These are phyloP conservation scores for Macrocybe sp. DNA, from an alignment of 1,284 basidiomycete species.

Conservation along the genomic window DNA sequence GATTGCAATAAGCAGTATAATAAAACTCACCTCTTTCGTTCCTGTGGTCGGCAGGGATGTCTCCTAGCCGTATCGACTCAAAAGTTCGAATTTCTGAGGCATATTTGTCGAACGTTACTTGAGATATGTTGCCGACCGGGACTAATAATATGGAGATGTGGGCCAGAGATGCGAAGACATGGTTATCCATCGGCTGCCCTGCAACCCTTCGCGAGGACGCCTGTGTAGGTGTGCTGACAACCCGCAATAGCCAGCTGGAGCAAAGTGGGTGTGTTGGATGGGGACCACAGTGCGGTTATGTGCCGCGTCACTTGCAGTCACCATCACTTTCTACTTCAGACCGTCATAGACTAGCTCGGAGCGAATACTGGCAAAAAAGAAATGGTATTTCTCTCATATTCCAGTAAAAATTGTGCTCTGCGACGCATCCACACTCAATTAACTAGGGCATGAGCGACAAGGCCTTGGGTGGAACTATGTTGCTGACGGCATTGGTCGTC, in stretches of 20 bases:
- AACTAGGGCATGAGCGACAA: conserved; percentile 77
- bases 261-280: no score
- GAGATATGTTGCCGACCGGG: conserved; percentile 69
- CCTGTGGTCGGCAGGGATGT: conserved; percentile 73
- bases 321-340: no score
- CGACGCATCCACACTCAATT: conserved; percentile 1
- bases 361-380: no score
- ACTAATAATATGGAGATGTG: conserved; percentile 74
- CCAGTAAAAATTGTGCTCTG: neutral
- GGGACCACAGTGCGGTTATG: no score
- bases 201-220: no score
- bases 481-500: conserved; percentile 69
- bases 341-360: no score
- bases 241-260: no score
- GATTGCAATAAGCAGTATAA: conserved; percentile 1
- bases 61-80: conserved; percentile 67
- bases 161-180: conserved; percentile 73
- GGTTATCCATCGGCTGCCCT: conserved; percentile 48
- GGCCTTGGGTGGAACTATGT: conserved; percentile 73
- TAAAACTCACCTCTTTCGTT: conserved; percentile 65
- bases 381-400: conserved; percentile 8
- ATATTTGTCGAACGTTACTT: conserved; percentile 61
- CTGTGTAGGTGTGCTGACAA: no score
- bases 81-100: conserved; percentile 66
- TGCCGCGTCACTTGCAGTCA: no score